Evolutionary conservation across 2,329 filamentous ascomycete genomes (phyloP).

Genomic region (Paecilomyces dactylethromorphus): DNA sequence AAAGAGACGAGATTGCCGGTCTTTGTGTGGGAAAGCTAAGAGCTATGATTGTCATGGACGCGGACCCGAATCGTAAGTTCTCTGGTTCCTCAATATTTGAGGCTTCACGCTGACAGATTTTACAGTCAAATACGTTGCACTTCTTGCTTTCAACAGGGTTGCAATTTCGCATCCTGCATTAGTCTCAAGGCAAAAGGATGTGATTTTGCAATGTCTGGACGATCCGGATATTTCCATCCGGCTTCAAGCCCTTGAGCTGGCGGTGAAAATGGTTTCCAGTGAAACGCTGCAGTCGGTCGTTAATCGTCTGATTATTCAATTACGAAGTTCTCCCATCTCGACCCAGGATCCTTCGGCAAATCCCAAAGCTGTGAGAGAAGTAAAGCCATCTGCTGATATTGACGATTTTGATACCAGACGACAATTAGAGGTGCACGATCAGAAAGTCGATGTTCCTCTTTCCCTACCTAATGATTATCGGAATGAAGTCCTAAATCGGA

Average conservation of each 20-base stretch:
- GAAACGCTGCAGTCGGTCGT: slow-evolving; percentile 82
- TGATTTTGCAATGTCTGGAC: slow-evolving; percentile 93
- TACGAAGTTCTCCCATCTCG: slow-evolving; percentile 58
- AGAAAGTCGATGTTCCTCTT: slow-evolving; percentile 44
- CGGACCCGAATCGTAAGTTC: slow-evolving; percentile 79
- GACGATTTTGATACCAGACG: slow-evolving; percentile 54
- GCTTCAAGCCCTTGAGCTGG: slow-evolving; percentile 83
- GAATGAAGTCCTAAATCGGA: slow-evolving; percentile 71
- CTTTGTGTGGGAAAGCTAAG: slow-evolving; percentile 89
- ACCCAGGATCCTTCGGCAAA: slow-evolving; percentile 39
- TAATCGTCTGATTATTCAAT: slow-evolving; percentile 77
- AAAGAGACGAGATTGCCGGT: slow-evolving; percentile 84
- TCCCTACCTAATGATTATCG: slow-evolving; percentile 82
- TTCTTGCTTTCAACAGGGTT: slow-evolving; percentile 93
- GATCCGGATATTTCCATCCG: slow-evolving; percentile 94
- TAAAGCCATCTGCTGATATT: slow-evolving; percentile 47
- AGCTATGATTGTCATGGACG: slow-evolving; percentile 89
- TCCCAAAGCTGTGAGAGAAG: slow-evolving; percentile 26
- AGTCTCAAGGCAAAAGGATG: slow-evolving; percentile 88
- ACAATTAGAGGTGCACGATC: slow-evolving; percentile 47
- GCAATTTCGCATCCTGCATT: slow-evolving; percentile 80
- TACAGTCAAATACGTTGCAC: slow-evolving; percentile 89
- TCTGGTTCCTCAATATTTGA: neutral
- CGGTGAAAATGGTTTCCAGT: slow-evolving; percentile 85
- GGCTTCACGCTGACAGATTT: slow-evolving; percentile 3